These are phyloP conservation scores for Wickerhamomyces sydowiorum DNA, from an alignment of 805 yeast species.

Conservation along the genomic window DNA sequence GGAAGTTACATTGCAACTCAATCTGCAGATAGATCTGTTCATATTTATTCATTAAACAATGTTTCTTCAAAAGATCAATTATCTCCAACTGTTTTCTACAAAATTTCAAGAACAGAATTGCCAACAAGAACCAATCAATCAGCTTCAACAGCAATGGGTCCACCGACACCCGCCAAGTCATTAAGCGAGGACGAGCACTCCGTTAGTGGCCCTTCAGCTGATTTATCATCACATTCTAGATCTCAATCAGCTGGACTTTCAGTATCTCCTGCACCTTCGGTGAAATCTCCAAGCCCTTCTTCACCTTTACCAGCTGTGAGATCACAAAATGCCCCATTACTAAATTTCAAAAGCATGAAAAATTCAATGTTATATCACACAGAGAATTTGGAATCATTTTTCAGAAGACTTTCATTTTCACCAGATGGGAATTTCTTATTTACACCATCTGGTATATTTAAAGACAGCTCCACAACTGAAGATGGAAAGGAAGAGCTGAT, in stretches of 20 bases:
- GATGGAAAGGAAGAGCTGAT: constrained; percentile 33
- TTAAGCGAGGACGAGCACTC: neutral
- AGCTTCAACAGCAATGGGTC: neutral
- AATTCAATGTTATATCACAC: constrained; percentile 62
- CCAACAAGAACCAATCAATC: constrained; percentile 27
- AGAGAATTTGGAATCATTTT: constrained; percentile 86
- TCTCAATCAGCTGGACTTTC: constrained; percentile 11
- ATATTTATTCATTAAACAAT: constrained; percentile 47
- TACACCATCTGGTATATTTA: constrained; percentile 70
- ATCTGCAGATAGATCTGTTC: constrained; percentile 81
- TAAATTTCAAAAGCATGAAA: constrained; percentile 23
- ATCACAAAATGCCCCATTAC: constrained; percentile 16
- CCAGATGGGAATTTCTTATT: constrained; percentile 84
- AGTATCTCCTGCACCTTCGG: constrained; percentile 28
- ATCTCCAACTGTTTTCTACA: constrained; percentile 37
- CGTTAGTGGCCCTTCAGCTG: neutral
- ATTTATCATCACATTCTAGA: neutral
- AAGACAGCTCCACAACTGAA: constrained; percentile 18
- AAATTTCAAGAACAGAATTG: constrained; percentile 51
- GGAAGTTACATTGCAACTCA: constrained; percentile 78
- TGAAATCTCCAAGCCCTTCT: constrained; percentile 17
- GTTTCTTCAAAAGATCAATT: constrained; percentile 14
- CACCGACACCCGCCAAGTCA: neutral
- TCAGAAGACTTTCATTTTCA: constrained; percentile 78
- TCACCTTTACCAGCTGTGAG: constrained; percentile 43